phyloP scores from a whole-genome alignment of 352 stramenopile genomes.

The Pythium oligandrum region DNA sequence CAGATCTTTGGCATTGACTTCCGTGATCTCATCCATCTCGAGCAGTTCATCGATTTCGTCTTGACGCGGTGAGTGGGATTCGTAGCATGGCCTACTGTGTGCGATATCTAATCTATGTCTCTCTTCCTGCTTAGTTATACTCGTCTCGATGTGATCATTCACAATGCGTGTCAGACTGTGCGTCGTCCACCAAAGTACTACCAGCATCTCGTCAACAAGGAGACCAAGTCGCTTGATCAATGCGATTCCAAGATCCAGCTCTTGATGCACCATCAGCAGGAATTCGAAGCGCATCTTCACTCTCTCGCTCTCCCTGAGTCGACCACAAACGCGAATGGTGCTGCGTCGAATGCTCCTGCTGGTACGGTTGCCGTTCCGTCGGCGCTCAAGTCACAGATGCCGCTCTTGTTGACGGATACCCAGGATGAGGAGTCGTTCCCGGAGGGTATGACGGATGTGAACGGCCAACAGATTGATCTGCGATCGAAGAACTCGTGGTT shows the following conservation, averaged over 20 bases:
- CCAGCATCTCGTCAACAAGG: conserved; percentile 84
- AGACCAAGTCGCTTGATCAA: conserved; percentile 58
- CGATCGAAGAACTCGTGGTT: conserved; percentile 94
- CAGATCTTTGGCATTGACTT: conserved; percentile 96
- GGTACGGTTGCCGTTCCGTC: conserved; percentile 41
- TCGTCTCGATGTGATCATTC: conserved; percentile 96
- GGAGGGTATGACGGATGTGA: conserved; percentile 88
- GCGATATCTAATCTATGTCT: conserved; percentile 2
- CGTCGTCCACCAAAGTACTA: conserved; percentile 94
- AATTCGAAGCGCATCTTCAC: conserved; percentile 70
- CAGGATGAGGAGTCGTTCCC: conserved; percentile 59
- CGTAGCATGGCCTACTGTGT: not conserved
- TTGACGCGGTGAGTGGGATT: conserved; percentile 32
- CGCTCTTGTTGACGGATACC: conserved; percentile 67
- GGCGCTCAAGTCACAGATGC: conserved; percentile 79
- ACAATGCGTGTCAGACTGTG: conserved; percentile 98
- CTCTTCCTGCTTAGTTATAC: conserved; percentile 31
- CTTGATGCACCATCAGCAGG: conserved; percentile 73
- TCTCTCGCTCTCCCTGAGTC: conserved; percentile 45
- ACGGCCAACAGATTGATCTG: conserved; percentile 95
- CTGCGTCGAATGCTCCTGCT: conserved; percentile 7
- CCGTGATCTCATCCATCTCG: conserved; percentile 92
- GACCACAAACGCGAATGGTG: conserved; percentile 9
- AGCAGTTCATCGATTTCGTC: conserved; percentile 92
- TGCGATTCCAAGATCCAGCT: conserved; percentile 49